Conservation (phyloP, 208 protist genomes). For the Acanthamoeba quina region DNA sequence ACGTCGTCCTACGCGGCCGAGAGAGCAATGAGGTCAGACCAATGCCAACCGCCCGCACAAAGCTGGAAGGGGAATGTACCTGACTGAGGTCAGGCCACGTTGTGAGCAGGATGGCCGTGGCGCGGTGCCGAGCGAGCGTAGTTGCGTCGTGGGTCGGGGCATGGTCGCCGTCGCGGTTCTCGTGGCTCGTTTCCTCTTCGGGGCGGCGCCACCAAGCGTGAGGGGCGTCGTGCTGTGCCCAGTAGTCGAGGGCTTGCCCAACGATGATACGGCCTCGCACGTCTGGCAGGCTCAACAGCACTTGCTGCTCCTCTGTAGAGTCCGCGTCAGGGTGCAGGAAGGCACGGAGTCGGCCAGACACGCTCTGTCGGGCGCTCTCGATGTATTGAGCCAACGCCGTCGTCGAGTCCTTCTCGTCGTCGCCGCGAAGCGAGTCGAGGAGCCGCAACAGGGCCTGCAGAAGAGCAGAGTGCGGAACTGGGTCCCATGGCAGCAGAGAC, state of each 20-base stretch:
- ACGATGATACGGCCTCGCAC: background rate
- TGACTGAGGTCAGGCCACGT: background rate
- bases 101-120: conserved; percentile 20
- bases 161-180: background rate
- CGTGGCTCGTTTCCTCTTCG: too few relatives aligned
- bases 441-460: background rate
- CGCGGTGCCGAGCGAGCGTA: background rate
- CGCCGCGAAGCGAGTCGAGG: background rate
- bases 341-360: background rate
- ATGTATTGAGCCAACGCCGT: background rate
- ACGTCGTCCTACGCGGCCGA: background rate
- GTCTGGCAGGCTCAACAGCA: background rate
- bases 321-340: background rate
- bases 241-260: background rate
- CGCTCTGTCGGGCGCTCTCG: background rate
- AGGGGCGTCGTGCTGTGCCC: background rate
- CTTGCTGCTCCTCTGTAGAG: background rate
- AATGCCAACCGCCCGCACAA: background rate
- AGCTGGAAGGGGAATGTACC: background rate
- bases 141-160: background rate
- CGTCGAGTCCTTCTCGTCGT: background rate
- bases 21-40: too few relatives aligned
- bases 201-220: background rate
- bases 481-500: background rate
- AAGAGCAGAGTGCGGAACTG: background rate